phyloP scores from a whole-genome alignment of 202 grass and related monocot species.

The Saccharum hybrid region DNA sequence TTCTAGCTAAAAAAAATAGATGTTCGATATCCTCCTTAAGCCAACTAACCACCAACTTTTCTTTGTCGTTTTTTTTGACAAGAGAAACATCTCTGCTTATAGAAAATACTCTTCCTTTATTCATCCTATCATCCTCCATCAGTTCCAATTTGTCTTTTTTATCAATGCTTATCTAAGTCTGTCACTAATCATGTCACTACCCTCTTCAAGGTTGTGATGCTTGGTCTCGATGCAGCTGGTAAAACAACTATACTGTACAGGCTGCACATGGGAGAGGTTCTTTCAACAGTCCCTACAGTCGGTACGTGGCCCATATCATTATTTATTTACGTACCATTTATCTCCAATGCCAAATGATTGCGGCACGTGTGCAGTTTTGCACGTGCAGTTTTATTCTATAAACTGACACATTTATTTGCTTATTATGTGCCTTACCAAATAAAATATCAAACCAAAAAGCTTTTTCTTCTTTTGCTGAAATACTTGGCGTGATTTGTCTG shows the following conservation, averaged over 20 bases:
- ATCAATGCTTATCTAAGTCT: not conserved
- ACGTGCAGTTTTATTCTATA: not conserved
- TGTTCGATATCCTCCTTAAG: not conserved
- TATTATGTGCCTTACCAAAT: not conserved
- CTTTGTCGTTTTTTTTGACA: not conserved
- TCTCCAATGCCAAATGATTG: not conserved
- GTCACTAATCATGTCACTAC: constrained; percentile 35
- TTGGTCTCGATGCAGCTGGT: constrained; percentile 96
- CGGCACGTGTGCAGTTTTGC: not conserved
- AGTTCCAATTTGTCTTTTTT: not conserved
- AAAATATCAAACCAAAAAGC: not conserved
- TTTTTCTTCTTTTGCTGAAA: not conserved
- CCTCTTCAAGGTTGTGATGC: constrained; percentile 88
- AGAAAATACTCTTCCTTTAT: not conserved
- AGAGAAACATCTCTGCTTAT: not conserved
- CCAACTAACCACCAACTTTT: not conserved
- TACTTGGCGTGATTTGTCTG: not conserved
- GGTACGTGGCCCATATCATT: constrained; percentile 50
- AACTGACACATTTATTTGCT: not conserved
- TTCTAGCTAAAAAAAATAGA: not conserved
- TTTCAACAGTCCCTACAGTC: constrained; percentile 93
- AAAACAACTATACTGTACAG: constrained; percentile 96
- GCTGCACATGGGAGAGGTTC: constrained; percentile 93
- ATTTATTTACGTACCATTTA: constrained; percentile 10
- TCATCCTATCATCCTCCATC: not conserved